A percentile compares a stretch with the other conserved stretches of the same genome.
Evolutionary conservation across 2,329 filamentous ascomycete genomes (phyloP).

Genomic region (Xylaria sp.): DNA sequence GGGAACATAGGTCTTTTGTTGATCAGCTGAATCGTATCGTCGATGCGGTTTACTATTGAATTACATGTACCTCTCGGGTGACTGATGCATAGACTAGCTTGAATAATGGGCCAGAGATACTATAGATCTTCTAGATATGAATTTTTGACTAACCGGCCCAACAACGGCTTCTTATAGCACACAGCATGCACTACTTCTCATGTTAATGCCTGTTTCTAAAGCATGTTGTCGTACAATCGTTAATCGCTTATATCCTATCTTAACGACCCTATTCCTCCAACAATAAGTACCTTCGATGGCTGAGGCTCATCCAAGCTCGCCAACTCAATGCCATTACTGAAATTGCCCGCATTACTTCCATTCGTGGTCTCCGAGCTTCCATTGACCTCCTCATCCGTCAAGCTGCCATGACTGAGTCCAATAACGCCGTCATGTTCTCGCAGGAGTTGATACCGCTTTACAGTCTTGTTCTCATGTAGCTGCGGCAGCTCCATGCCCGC

Average conservation of each 20-base stretch:
- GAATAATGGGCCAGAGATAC: too few species aligned
- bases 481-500: background rate
- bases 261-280: background rate
- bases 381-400: background rate
- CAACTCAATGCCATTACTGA: background rate
- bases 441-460: background rate
- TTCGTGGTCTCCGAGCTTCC: background rate
- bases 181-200: too few species aligned
- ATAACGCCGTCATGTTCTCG: slow-evolving; percentile 10
- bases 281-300: background rate
- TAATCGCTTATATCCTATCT: background rate
- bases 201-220: too few species aligned
- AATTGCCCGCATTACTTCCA: background rate
- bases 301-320: background rate
- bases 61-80: too few species aligned
- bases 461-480: background rate
- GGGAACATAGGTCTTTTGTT: background rate
- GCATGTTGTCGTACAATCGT: background rate
- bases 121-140: too few species aligned
- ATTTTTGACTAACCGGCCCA: too few species aligned
- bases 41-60: too few species aligned
- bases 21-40: background rate
- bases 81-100: too few species aligned
- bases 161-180: too few species aligned
- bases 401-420: slow-evolving; percentile 5